Evolutionary conservation across 2,329 filamentous ascomycete genomes (phyloP).

Genomic region (Rhinocladiella mackenziei): DNA sequence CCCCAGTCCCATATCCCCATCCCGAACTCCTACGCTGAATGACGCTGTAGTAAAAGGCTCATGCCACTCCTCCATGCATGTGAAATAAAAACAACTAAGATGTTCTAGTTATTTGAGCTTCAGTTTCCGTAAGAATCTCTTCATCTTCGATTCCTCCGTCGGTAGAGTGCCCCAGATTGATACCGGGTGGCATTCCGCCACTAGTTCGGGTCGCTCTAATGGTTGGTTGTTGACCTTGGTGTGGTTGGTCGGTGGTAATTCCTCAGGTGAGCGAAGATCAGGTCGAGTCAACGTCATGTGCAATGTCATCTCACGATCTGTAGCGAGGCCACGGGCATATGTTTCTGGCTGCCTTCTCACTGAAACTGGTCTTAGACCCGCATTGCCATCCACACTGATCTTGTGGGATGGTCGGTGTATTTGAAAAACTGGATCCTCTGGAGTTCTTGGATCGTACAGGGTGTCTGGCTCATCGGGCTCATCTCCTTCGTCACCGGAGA

Average conservation of each 20-base stretch:
- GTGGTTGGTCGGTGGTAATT: slow-evolving; percentile 62
- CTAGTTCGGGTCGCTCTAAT: slow-evolving; percentile 53
- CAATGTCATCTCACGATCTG: slow-evolving; percentile 84
- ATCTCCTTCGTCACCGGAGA: slow-evolving; percentile 39
- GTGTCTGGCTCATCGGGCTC: slow-evolving; percentile 25
- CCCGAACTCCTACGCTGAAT: slow-evolving; percentile 22
- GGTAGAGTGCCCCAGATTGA: slow-evolving; percentile 44
- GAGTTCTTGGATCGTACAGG: slow-evolving; percentile 28
- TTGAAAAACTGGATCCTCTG: slow-evolving; percentile 28
- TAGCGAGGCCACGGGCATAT: slow-evolving; percentile 51
- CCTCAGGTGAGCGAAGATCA: slow-evolving; percentile 64
- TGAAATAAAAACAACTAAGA: slow-evolving; percentile 1
- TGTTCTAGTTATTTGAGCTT: slow-evolving; percentile 27
- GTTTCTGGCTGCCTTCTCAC: slow-evolving; percentile 32
- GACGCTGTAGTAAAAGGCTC: slow-evolving; percentile 2
- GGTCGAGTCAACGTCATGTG: slow-evolving; percentile 92
- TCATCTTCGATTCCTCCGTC: slow-evolving; percentile 39
- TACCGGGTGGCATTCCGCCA: slow-evolving; percentile 41
- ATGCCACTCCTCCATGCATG: slow-evolving; percentile 1
- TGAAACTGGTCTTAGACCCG: slow-evolving; percentile 13
- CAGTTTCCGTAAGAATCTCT: slow-evolving; percentile 44
- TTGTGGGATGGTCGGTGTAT: slow-evolving; percentile 19
- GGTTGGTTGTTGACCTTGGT: slow-evolving; percentile 57
- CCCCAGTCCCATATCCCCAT: background rate
- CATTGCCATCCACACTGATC: slow-evolving; percentile 16